Evolutionary conservation across 202 grass and related monocot species (phyloP), one percentile per base, ranked within the genome.

Genomic region (Sporobolus alterniflorus): DNA sequence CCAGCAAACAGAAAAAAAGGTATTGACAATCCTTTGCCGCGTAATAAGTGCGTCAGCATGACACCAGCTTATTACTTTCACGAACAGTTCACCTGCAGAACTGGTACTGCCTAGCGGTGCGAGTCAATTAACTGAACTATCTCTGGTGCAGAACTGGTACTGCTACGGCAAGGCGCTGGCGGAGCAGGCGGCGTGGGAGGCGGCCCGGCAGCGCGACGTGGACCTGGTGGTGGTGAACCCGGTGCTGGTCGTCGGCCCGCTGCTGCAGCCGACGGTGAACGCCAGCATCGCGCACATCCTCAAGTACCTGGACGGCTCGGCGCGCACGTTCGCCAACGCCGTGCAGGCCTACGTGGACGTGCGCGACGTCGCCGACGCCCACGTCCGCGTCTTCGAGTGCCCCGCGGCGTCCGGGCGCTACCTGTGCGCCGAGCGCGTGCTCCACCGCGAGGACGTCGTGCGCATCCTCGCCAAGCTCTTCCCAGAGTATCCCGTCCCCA

Each of bases 31-130:
- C 8, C 36, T 8, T 39, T 4, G 8, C 36, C 8, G 31, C 41
- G 82, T 57, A 70, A 70, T 14, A n/a, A 50, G 21, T 4, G 16
- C 26, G 71, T 83, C 81, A 85, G 44, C 54, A 76, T 76, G 76
- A 81, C 79, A 64, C 54, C n/a, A 49, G 57, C 36, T n/a, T n/a
- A n/a, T n/a, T n/a, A n/a, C n/a, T 26, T 17, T 12, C 6, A 39
- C 36, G 29, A 31, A 26, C 29, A 49, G 44, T 17, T 51, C 60
- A 50, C 29, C 60, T 65, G 75, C 85, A 99, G 97, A 99, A 99
- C 74, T 99, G 97, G 97, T 99, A 99, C 86, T 99, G 97, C 82
- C n/a, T n/a, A n/a, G n/a, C n/a, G n/a, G n/a, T n/a, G n/a, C n/a
- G n/a, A n/a, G n/a, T n/a, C n/a, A n/a, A n/a, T n/a, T n/a, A n/a